These are phyloP conservation scores for Silybum marianum DNA, from an alignment of 129 eudicot species.

Conservation along the genomic window DNA sequence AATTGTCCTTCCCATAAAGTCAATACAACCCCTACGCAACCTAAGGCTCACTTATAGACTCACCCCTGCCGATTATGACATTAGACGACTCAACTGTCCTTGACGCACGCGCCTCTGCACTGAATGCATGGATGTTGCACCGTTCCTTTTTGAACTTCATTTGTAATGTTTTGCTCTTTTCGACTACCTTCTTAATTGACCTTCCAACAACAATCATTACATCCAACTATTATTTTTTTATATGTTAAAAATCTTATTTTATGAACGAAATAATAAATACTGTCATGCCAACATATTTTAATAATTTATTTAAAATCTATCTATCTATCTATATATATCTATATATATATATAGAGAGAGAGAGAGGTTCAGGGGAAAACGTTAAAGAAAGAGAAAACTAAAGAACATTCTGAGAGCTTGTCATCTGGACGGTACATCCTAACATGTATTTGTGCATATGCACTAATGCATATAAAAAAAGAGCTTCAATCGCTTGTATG, in stretches of 20 bases:
- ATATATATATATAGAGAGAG: no score
- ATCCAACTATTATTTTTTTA: not conserved
- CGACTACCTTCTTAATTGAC: not conserved
- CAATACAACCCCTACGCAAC: not conserved
- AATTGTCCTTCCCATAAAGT: not conserved
- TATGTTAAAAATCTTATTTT: not conserved
- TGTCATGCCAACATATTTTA: no score
- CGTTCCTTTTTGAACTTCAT: not conserved
- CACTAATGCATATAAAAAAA: no score
- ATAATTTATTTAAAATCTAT: no score
- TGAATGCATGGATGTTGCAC: not conserved
- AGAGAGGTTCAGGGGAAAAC: no score
- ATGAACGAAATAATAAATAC: not conserved
- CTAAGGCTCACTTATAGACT: not conserved
- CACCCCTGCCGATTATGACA: not conserved
- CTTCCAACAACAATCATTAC: not conserved
- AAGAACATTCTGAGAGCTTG: no score
- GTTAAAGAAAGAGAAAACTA: no score
- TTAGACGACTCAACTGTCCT: not conserved
- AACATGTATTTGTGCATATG: no score
- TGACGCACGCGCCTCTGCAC: not conserved
- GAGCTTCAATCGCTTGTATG: no score
- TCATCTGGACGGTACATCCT: no score
- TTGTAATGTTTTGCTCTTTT: not conserved
- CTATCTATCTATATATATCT: no score